Percentiles rank a stretch among this genome's conserved stretches.
Evolutionary conservation across 2,329 filamentous ascomycete species (phyloP).

Genomic region (Neofusicoccum sp.): DNA sequence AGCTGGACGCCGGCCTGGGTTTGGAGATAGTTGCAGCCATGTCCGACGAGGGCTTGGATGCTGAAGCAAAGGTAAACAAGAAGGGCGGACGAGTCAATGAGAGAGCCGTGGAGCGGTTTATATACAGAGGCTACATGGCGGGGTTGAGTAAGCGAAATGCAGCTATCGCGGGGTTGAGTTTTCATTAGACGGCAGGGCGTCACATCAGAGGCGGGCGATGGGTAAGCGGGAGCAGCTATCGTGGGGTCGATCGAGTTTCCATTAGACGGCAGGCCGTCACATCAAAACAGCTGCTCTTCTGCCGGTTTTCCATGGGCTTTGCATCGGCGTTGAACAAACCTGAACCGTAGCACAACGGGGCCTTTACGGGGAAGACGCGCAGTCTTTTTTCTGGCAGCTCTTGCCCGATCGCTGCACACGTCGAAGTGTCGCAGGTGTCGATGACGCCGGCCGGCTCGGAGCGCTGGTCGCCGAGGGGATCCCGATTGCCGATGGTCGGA

Average conservation of each 20-base stretch:
- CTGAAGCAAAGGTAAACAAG: not conserved
- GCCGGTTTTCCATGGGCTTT: too few relatives aligned
- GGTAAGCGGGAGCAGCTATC: not conserved
- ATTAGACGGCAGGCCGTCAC: slow-evolving; percentile 12
- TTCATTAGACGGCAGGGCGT: slow-evolving; percentile 9
- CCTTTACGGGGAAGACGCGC: too few relatives aligned
- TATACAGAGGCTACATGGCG: not conserved
- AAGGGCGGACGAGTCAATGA: not conserved
- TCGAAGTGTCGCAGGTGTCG: too few relatives aligned
- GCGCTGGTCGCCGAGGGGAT: too few relatives aligned
- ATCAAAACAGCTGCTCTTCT: not conserved
- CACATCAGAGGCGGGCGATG: not conserved
- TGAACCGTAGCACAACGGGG: too few relatives aligned
- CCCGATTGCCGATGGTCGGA: too few relatives aligned
- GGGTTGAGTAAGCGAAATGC: not conserved
- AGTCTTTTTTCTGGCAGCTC: too few relatives aligned
- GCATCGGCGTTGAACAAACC: too few relatives aligned
- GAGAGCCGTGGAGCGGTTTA: not conserved
- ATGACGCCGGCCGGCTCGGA: too few relatives aligned
- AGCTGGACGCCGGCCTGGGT: not conserved
- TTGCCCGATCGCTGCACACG: too few relatives aligned
- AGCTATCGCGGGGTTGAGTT: not conserved
- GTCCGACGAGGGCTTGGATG: not conserved
- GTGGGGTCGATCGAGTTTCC: not conserved
- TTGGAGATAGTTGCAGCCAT: not conserved